phyloP scores from a whole-genome alignment of 2,329 filamentous ascomycete species.

The Fusarium secorum region DNA sequence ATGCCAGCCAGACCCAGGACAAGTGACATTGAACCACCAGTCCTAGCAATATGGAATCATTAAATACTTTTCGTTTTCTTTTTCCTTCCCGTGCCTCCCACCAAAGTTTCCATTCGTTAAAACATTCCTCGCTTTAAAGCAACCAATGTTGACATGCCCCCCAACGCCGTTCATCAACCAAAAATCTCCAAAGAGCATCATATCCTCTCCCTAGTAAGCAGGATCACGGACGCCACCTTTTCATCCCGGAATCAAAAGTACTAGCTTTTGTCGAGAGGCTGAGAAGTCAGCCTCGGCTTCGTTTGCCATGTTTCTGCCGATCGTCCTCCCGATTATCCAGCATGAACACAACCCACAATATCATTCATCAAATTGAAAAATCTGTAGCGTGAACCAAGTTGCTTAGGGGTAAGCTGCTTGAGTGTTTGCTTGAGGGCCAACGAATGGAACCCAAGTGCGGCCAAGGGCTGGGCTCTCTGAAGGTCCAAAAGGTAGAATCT shows the following conservation, averaged over 20 bases:
- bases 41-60: slow-evolving; percentile 19
- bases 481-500: slow-evolving; percentile 48
- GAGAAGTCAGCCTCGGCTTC: background rate
- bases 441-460: slow-evolving; percentile 55
- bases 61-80: slow-evolving; percentile 34
- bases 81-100: slow-evolving; percentile 2
- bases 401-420: slow-evolving; percentile 45
- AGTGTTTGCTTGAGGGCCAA: slow-evolving; percentile 32
- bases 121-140: slow-evolving; percentile 32
- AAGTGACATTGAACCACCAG: slow-evolving; percentile 16
- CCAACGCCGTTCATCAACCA: slow-evolving; percentile 35
- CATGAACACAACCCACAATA: slow-evolving; percentile 28
- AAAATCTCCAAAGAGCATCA: slow-evolving; percentile 24
- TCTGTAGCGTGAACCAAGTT: slow-evolving; percentile 15
- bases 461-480: slow-evolving; percentile 53
- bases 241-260: slow-evolving; percentile 5
- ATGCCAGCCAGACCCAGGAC: slow-evolving; percentile 5
- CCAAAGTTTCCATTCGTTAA: slow-evolving; percentile 23
- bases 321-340: background rate
- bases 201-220: slow-evolving; percentile 11
- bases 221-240: background rate
- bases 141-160: slow-evolving; percentile 25
- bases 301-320: background rate
- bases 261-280: background rate
- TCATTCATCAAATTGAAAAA: slow-evolving; percentile 24